Conservation (phyloP, 331 rosid species). For the Saraca asoca region DNA sequence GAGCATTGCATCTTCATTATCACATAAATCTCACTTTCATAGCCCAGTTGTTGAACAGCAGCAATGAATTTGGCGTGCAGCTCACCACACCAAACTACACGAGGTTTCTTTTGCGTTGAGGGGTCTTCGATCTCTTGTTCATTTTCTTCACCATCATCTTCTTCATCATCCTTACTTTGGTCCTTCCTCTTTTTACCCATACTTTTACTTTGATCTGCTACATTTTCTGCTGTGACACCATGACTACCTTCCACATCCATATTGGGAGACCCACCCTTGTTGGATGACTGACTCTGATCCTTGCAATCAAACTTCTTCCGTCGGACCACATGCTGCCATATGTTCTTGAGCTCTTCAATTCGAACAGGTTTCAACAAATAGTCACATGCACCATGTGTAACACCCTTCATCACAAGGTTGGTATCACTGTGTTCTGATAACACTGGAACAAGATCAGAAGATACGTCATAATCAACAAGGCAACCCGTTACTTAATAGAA, state of each 20-base stretch:
- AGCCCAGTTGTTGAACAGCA: constrained; percentile 76
- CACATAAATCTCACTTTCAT: constrained; percentile 64
- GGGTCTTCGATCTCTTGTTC: constrained; percentile 52
- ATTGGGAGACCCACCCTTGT: constrained; percentile 39
- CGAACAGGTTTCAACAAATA: constrained; percentile 89
- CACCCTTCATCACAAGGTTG: constrained; percentile 82
- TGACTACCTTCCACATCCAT: constrained; percentile 45
- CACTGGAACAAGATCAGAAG: constrained; percentile 53
- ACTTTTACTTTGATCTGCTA: constrained; percentile 47
- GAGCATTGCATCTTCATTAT: background rate
- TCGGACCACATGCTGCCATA: constrained; percentile 90
- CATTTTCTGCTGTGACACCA: constrained; percentile 37
- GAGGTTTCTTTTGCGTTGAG: constrained; percentile 68
- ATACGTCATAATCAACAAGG: constrained; percentile 25
- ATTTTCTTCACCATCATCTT: constrained; percentile 39
- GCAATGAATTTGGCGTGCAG: constrained; percentile 79
- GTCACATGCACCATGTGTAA: constrained; percentile 83
- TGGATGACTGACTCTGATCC: constrained; percentile 47
- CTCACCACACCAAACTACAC: constrained; percentile 80
- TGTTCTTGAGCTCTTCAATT: constrained; percentile 81
- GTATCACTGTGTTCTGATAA: constrained; percentile 79
- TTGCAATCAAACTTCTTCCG: constrained; percentile 46
- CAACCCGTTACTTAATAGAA: background rate
- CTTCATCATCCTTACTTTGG: constrained; percentile 61
- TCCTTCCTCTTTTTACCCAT: constrained; percentile 62